Percentiles rank a stretch among this genome's conserved stretches.
Evolutionary conservation across 2,329 filamentous ascomycete species (phyloP).

Genomic region (Dactylellina drechsleri): DNA sequence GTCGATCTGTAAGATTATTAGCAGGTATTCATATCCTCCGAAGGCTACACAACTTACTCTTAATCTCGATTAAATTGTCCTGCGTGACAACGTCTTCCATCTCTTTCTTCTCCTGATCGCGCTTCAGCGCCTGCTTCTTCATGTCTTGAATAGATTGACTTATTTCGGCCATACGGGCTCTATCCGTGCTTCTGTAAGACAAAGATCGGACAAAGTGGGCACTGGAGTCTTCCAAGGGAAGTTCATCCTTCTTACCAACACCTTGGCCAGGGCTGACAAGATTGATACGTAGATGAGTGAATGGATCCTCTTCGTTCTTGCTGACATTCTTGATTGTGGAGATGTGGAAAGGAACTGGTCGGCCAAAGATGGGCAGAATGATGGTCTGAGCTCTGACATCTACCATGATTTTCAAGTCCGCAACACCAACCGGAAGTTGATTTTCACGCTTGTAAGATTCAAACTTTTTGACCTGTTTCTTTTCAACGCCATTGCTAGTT

Average conservation of each 20-base stretch:
- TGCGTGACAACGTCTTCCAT: conserved; percentile 99
- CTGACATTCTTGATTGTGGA: conserved; percentile 98
- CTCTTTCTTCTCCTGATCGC: conserved; percentile 98
- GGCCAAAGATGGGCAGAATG: conserved; percentile 94
- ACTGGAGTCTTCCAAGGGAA: conserved; percentile 90
- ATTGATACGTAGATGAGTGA: conserved; percentile 93
- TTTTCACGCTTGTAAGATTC: conserved; percentile 99
- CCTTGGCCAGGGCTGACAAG: conserved; percentile 96
- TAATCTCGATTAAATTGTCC: conserved; percentile 93
- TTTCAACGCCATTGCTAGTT: conserved; percentile 83
- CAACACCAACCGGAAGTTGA: conserved; percentile 83
- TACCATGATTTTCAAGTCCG: conserved; percentile 87
- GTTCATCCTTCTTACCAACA: conserved; percentile 92
- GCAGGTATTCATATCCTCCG: conserved; percentile 59
- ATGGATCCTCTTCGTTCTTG: conserved; percentile 95
- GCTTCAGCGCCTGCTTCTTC: conserved; percentile 89
- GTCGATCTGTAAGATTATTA: conserved; percentile 66
- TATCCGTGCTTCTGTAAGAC: conserved; percentile 91
- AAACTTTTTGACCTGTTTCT: conserved; percentile 99
- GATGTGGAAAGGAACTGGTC: conserved; percentile 97
- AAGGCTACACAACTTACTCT: conserved; percentile 67
- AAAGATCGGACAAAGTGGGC: conserved; percentile 96
- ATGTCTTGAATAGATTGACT: conserved; percentile 93
- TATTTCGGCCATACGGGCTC: conserved; percentile 88
- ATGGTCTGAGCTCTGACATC: conserved; percentile 90